These are phyloP conservation scores for Suillus sp. DNA, from an alignment of 768 basidiomycete species.

Conservation along the genomic window DNA sequence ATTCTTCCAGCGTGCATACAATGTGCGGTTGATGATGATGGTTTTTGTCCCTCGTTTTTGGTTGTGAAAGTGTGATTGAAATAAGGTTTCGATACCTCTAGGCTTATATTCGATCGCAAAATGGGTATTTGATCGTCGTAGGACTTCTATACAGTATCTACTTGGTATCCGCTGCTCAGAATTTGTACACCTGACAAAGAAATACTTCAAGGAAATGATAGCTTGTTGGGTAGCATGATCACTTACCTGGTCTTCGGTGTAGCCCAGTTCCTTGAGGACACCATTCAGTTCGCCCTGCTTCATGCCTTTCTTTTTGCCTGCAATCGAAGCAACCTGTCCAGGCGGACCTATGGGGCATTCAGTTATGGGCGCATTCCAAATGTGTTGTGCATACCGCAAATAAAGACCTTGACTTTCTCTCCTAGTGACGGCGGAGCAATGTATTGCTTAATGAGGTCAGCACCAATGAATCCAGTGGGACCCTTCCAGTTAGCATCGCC, in stretches of 20 bases:
- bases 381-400: slow-evolving; percentile 69
- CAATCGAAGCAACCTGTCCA: slow-evolving; percentile 82
- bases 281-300: slow-evolving; percentile 85
- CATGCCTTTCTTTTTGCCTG: slow-evolving; percentile 87
- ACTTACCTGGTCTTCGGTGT: slow-evolving; percentile 81
- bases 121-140: background rate
- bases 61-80: background rate
- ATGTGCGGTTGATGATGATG: background rate
- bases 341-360: slow-evolving; percentile 59
- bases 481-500: slow-evolving; percentile 61
- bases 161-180: slow-evolving; percentile 25
- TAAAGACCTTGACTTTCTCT: slow-evolving; percentile 85
- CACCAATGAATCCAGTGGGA: slow-evolving; percentile 71
- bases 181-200: slow-evolving; percentile 42
- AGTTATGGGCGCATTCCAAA: background rate
- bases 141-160: slow-evolving; percentile 2
- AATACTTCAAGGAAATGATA: slow-evolving; percentile 11
- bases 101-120: background rate
- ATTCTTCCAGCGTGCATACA: background rate
- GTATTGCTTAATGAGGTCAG: slow-evolving; percentile 73
- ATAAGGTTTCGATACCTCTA: background rate
- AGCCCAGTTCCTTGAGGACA: slow-evolving; percentile 84
- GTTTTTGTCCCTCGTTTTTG: background rate
- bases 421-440: slow-evolving; percentile 62
- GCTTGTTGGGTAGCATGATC: background rate